Evolutionary conservation across 352 stramenopile genomes (phyloP).

Genomic region (Globisporangium carolinianum): DNA sequence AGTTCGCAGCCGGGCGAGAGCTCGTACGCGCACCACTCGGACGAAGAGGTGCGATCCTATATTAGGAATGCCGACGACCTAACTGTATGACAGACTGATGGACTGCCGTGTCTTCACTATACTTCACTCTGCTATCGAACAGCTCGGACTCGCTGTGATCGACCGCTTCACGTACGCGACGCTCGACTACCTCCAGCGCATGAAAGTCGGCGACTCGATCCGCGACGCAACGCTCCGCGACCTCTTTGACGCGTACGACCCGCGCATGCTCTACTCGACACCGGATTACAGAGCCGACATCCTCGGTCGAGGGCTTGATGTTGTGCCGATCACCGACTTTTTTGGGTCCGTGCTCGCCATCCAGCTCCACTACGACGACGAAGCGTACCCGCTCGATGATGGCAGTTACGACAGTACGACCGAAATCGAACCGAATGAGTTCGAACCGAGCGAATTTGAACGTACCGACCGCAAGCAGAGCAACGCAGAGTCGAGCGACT

Average conservation of each 20-base stretch:
- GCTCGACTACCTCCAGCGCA: slow-evolving; percentile 81
- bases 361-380: slow-evolving; percentile 59
- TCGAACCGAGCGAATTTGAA: no score
- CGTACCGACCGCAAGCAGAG: no score
- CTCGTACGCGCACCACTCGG: slow-evolving; percentile 92
- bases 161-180: slow-evolving; percentile 88
- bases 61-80: background rate
- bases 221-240: slow-evolving; percentile 55
- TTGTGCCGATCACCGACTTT: slow-evolving; percentile 84
- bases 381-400: slow-evolving; percentile 66
- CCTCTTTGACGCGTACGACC: slow-evolving; percentile 81
- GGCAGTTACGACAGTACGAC: background rate
- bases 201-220: slow-evolving; percentile 75
- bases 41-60: slow-evolving; percentile 42
- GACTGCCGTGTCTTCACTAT: no score
- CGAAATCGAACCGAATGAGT: background rate
- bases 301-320: slow-evolving; percentile 56
- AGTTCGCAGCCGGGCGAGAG: slow-evolving; percentile 90
- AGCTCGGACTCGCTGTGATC: slow-evolving; percentile 83
- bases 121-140: background rate
- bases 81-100: background rate
- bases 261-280: slow-evolving; percentile 75
- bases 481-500: no score
- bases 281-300: slow-evolving; percentile 74
- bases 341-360: slow-evolving; percentile 84